A percentile compares a stretch with the other conserved stretches of the same genome.
These are phyloP conservation scores for Dicorynia guianensis DNA, from an alignment of 306 rosid species.

Conservation along the genomic window DNA sequence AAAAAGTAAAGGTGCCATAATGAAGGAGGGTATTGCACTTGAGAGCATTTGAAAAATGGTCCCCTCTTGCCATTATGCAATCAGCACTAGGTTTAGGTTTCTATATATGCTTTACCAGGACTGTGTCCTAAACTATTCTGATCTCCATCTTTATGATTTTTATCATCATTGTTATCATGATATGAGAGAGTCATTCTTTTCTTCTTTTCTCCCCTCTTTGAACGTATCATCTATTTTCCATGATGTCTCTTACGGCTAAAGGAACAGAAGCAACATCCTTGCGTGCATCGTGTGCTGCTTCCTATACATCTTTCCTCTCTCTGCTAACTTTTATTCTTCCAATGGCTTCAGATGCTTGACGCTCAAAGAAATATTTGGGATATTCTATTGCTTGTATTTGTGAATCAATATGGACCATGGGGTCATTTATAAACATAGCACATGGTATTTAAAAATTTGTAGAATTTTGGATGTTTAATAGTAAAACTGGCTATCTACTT, in stretches of 20 bases:
- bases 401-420: too few relatives aligned
- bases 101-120: constrained; percentile 34
- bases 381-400: constrained; percentile 19
- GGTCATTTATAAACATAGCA: too few relatives aligned
- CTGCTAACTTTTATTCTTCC: background rate
- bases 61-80: constrained; percentile 60
- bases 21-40: constrained; percentile 61
- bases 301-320: background rate
- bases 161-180: constrained; percentile 40
- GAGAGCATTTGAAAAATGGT: constrained; percentile 59
- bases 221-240: background rate
- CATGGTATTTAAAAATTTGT: too few relatives aligned
- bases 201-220: background rate
- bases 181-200: background rate
- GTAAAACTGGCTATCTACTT: too few relatives aligned
- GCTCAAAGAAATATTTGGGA: background rate
- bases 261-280: background rate
- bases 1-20: constrained; percentile 61
- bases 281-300: background rate
- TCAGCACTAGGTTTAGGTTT: constrained; percentile 51
- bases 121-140: constrained; percentile 23
- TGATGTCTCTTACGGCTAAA: background rate
- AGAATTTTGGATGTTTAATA: too few relatives aligned
- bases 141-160: constrained; percentile 47
- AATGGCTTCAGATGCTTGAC: background rate